A percentile compares a stretch with the other conserved stretches of the same genome.
Conservation (phyloP, 176 grass and related monocot species). For the sorghum (Sorghum bicolor) region DNA sequence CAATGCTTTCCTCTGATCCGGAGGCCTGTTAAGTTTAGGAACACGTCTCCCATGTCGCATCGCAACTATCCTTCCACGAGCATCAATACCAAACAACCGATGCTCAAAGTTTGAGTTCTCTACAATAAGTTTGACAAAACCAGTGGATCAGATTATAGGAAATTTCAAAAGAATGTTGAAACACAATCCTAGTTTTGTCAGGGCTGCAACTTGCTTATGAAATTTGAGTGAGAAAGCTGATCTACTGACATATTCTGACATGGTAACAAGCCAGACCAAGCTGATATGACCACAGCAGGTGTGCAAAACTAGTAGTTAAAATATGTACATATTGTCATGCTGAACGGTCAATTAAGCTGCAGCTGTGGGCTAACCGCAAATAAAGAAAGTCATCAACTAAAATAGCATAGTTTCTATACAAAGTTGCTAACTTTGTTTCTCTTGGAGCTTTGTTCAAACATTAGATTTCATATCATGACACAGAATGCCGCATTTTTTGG, state of each 20-base stretch:
- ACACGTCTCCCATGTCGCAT: conserved; percentile 83
- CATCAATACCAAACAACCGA: conserved; percentile 43
- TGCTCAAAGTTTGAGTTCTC: conserved; percentile 52
- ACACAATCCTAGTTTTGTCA: not conserved
- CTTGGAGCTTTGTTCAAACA: not conserved
- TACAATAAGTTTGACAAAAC: conserved; percentile 18
- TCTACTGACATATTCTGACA: not conserved
- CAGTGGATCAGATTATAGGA: not conserved
- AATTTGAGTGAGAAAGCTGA: not conserved
- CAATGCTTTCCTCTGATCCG: conserved; percentile 80
- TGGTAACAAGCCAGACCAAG: not conserved
- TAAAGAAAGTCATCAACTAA: not conserved
- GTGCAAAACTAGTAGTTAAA: not conserved
- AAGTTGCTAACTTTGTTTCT: not conserved
- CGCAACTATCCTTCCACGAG: conserved; percentile 65
- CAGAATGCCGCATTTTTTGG: not conserved
- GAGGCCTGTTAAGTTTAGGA: conserved; percentile 73
- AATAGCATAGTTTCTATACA: not conserved
- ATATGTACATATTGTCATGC: not conserved
- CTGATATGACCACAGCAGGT: not conserved
- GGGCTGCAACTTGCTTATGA: not conserved
- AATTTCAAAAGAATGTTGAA: not conserved
- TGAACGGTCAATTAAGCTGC: not conserved
- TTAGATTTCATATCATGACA: not conserved
- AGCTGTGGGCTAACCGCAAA: not conserved